Conservation (phyloP, 768 basidiomycete species). For the Macrolepiota fuliginosa region DNA sequence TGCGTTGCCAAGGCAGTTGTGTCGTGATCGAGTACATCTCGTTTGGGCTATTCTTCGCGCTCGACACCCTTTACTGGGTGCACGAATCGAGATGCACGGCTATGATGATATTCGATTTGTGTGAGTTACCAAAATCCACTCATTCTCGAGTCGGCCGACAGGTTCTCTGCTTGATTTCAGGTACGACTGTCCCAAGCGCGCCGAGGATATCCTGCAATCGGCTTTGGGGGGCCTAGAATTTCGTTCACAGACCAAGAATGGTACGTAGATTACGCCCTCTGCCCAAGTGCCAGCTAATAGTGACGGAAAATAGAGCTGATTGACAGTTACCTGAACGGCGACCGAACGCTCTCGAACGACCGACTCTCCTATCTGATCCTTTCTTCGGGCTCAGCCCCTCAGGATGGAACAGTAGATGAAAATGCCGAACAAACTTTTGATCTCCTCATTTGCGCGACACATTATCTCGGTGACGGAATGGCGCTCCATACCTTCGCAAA, state of each 20-base stretch:
- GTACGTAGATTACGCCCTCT: conserved; percentile 28
- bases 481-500: conserved; percentile 80
- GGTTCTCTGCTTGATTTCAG: conserved; percentile 28
- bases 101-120: conserved; percentile 67
- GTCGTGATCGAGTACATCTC: conserved; percentile 44
- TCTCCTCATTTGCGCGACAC: conserved; percentile 71
- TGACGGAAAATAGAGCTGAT: conserved; percentile 48
- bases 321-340: conserved; percentile 72
- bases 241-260: conserved; percentile 50
- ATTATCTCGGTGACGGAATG: conserved; percentile 88
- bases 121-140: conserved; percentile 35
- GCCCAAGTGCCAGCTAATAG: neutral
- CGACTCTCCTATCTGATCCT: conserved; percentile 66
- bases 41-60: conserved; percentile 74
- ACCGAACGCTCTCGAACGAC: conserved; percentile 65
- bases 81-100: conserved; percentile 53
- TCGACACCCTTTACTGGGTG: conserved; percentile 72
- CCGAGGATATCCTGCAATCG: conserved; percentile 41
- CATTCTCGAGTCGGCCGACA: neutral
- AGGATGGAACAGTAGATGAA: conserved; percentile 7
- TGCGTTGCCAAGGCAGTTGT: conserved; percentile 42
- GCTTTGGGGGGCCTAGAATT: conserved; percentile 52
- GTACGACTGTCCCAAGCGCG: conserved; percentile 41
- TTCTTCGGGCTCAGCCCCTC: conserved; percentile 13
- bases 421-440: conserved; percentile 40